Evolutionary conservation across 2,329 filamentous ascomycete species (phyloP), one percentile per base, ranked within the genome.

Genomic region (Cladosporium sphaerospermum): DNA sequence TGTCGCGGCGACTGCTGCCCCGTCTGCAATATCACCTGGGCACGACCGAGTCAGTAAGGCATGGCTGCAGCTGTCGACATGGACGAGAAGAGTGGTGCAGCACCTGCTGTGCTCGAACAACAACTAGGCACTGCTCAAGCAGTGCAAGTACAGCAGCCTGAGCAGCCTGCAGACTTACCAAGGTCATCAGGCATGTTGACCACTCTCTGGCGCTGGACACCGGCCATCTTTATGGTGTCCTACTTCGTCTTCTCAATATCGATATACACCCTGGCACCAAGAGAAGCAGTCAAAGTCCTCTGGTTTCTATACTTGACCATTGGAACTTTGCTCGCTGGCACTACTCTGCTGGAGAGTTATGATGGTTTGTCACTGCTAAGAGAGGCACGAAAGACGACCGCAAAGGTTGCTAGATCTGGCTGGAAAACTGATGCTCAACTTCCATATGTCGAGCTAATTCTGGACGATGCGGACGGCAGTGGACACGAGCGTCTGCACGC

Each of bases 221-320:
- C 59, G 10, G 37, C 52, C 8, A 54, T 54, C 5, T 48, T 61
- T 16, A 39, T 60, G 39, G 52, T 57, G n/a, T 51, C 58, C 10
- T 61, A 61, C 46, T 53, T 61, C 13, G 46, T 61, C 42, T 61
- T 61, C 45, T 61, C 57, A 8, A 56, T 59, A 32, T 52, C 59
- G 31, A 53, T 61, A 34, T 61, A 61, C 51, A 56, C 57, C 4
- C 28, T 61, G 2, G 34, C 55, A 5, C 39, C 52, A 23, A 33
- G 47, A 36, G 32, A 53, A 7, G 56, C 56, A 6, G 39, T 32
- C 11, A 60, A 58, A 37, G 51, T 61, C 14, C 56, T 61, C 46
- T 61, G 59, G 59, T 61, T 61, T 42, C 45, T 61, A 0, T 60
- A 57, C 31, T 54, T 61, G 19, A 44, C 59, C 11, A 58, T 60